Evolutionary conservation across 2,329 filamentous ascomycete species (phyloP), one percentile per base, ranked within the genome.

Genomic region (Diaporthe vaccinii): DNA sequence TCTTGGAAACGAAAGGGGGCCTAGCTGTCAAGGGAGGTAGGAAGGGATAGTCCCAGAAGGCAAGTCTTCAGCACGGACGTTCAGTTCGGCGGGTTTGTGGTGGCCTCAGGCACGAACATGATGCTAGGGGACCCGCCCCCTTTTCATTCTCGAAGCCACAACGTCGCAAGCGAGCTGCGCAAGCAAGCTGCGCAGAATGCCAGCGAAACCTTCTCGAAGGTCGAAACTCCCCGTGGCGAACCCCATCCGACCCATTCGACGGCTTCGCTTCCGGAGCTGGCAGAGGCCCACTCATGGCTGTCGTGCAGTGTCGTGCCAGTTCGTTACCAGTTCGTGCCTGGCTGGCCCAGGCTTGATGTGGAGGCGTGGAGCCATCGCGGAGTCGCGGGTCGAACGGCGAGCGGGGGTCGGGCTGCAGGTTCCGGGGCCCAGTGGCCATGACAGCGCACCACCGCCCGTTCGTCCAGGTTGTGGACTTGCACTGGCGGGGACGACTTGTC

Each of bases 171-270:
- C 69, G 61, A 59, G 31, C 49, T 41, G 41, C 53, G 46, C 25
- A 58, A 61, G 70, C 74, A 71, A 69, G 74, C 55, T 74, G 74
- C 70, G 70, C 58, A 55, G 71, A 73, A 73, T 44, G 49, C 51
- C 71, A 57, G 71, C 71, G 31, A 65, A 34, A 55, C 55, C 71
- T 76, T 76, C 74, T 74, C 61, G 74, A 76, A 76, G 72, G 71
- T 49, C 71, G 25, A 65, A 67, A 67, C 41, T 41, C 57, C 20
- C 51, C 46, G 55, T 41, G 55, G 69, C 55, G 51, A 62, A 31
- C 39, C 57, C 39, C 67, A 39, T 36, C 41, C 25, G 20, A 14
- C 28, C 62, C 62, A 68, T 53, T 28, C 22, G 65, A 58, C 34
- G 46, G 41, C 57, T 44, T 70, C 59, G 41, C 49, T 61, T 65